Conservation (phyloP, 1,284 basidiomycete genomes). For the Sphagnurus paluster region DNA sequence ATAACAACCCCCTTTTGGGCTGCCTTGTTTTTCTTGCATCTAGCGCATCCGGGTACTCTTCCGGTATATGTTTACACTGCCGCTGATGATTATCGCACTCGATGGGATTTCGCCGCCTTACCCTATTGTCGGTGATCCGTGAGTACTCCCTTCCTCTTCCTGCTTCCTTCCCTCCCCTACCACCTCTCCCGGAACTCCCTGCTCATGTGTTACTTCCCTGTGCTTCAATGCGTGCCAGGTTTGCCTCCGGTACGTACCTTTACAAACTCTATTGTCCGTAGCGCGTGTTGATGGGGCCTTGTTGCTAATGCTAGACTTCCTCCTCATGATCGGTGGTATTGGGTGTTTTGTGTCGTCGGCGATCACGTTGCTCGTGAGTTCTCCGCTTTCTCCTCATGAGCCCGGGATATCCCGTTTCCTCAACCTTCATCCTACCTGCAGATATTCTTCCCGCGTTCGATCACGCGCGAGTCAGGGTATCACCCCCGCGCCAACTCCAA, state of each 20-base stretch:
- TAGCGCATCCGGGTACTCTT: constrained; percentile 66
- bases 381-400: constrained; percentile 3
- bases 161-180: constrained; percentile 3
- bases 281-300: background rate
- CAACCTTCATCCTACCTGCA: constrained; percentile 25
- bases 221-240: too few species aligned
- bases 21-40: constrained; percentile 3
- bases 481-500: constrained; percentile 29
- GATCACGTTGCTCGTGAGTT: constrained; percentile 66
- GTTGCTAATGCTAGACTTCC: constrained; percentile 57
- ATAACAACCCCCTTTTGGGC: constrained; percentile 7
- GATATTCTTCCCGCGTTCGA: constrained; percentile 77
- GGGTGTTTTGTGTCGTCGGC: constrained; percentile 74
- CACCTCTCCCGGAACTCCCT: constrained; percentile 17
- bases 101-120: constrained; percentile 57
- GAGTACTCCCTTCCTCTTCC: constrained; percentile 30
- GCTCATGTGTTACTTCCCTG: too few species aligned
- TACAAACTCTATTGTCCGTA: too few species aligned
- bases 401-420: constrained; percentile 1
- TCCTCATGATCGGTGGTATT: constrained; percentile 65
- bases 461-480: constrained; percentile 62
- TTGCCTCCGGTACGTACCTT: constrained; percentile 47
- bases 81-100: constrained; percentile 59
- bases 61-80: constrained; percentile 67
- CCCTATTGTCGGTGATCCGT: constrained; percentile 53